Base-by-base conservation (phyloP, 768 basidiomycete genomes). In the Collybia nuda region DNA sequence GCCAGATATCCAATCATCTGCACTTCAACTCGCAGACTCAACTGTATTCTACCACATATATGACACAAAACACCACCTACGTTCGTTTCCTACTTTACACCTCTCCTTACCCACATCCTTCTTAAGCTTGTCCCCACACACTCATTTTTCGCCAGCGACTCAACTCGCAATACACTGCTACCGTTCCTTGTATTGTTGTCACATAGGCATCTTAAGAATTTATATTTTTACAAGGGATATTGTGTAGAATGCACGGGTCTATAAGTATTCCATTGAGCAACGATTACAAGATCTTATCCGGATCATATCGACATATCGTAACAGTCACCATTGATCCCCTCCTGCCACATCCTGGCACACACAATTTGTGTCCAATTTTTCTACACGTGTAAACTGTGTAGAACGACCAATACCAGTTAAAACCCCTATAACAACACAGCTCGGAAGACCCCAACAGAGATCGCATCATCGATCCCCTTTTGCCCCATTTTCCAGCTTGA, bases 1-100 rank as follows among this genome's bases (percentile, higher is more conserved):
- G 62, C 56, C 52, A 56, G 53, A 48, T 47, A 50, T n/a, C 65
- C 65, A 65, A 58, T 63, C 57, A 68, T 69, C 71, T 71, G 70
- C 70, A 67, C 68, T 73, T 75, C 73, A 75, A 74, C 73, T 72
- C 68, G 72, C 73, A 73, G 69, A 71, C 46, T 11, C 32, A 32
- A 32, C 23, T 54, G 54, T 52, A 52, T 50, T 55, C 40, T 56
- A 58, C 40, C 42, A 48, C 51, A 37, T 53, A 18, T 38, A 45
- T 47, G 41, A 38, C 50, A 42, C 38, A 21, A 29, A n/a, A 21
- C 50, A 52, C 40, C 40, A 44, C 48, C 39, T 51, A 46, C 54
- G 32, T 47, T 52, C 47, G 22, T 50, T 54, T 21, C 40, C 24
- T 29, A 29, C 32, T 6, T 37, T 51, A 52, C 40, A 28, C 47